Base-by-base conservation (phyloP, 2,329 filamentous ascomycete genomes). In the Thelonectria rubi region DNA sequence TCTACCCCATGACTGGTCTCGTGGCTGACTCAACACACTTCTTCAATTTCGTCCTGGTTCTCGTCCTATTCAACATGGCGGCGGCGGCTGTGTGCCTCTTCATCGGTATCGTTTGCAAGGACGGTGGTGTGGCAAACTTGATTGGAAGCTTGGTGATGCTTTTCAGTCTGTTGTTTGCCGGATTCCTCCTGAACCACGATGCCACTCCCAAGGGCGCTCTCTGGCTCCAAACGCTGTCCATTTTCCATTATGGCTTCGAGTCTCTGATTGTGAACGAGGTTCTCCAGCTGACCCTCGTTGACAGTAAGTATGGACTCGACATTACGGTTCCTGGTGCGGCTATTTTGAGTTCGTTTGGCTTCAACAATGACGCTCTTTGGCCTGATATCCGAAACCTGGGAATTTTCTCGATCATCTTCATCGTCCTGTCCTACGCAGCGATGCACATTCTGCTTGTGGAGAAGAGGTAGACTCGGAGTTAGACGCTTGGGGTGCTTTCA, bases 191-290 rank as follows among this genome's bases (percentile, higher is more conserved):
- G 63, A 99, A 99, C 77, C 93, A 97, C 75, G 89, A 97, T 75
- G 93, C 92, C 30, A 97, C 97, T 55, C 95, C 95, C 1, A 83
- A 86, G 51, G 87, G 92, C 2, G 91, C 94, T 2, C 78, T 93
- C 64, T 99, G 95, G 95, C 79, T 99, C 53, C 95, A 99, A 81
- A 88, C 86, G 79, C 81, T 99, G 9, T 97, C 94, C 2, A 99
- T 99, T 65, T 99, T 99, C 85, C 95, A 99, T 76, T 99, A 97
- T 74, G 94, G 91, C 5, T 98, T 98, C 71, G 95, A 99, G 81
- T 91, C 92, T 2, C 85, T 99, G 14, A 97, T 98, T 65, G 95
- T 99, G 70, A 99, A 98, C 74, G 95, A 99, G 80, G 96, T 97
- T 48, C 89, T 93, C 24, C 92, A 93, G 71, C 82, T 99, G 45